Evolutionary conservation across 345 rosid species (phyloP), one percentile per base, ranked within the genome.

Genomic region (Turritis glabra): DNA sequence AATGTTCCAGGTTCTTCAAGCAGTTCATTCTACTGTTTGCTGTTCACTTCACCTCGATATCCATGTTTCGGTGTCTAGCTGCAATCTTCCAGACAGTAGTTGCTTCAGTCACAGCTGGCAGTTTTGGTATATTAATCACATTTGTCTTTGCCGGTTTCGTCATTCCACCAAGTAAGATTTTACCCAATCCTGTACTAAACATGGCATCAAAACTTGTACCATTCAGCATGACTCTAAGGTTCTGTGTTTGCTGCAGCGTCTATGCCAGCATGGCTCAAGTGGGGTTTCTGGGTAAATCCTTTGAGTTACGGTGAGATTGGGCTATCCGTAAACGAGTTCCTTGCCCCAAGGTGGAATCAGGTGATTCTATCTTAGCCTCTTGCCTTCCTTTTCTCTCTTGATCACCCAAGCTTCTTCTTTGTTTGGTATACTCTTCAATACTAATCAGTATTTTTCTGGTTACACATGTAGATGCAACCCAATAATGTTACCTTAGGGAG

Each of bases 221-320:
- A 50, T 47, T 19, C 30, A 66, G 52, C 43, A 54, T 41, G 40
- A 27, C 52, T 63, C 46, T 51, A 50, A 64, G 1, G 38, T 46
- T 23, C 19, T 18, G 41, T 71, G 4, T 44, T 58, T 27, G 29
- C 30, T 81, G 79, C 88, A 93, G 97, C 88, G 47, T 81, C 89
- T 3, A 88, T 90, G 92, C 93, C 97, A 6, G 73, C 22, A 33
- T 91, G 97, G 98, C 88, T 93, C 97, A 82, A 83, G 60, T 91
- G 97, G 97, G 96, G 84, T 40, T 93, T 77, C 75, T 93, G 97
- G 97, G 27, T 33, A 38, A 88, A 94, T 10, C 93, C 98, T 9
- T n/a, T 93, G 81, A 89, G 87, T 92, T 93, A 93, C 44, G 88
- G 79, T 35, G 93, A 90, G 72, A 90, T 80, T 41, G 98, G 96